These are phyloP conservation scores for Backusella macrospora DNA, from an alignment of 192 early-diverging fungal genomes.

Conservation along the genomic window DNA sequence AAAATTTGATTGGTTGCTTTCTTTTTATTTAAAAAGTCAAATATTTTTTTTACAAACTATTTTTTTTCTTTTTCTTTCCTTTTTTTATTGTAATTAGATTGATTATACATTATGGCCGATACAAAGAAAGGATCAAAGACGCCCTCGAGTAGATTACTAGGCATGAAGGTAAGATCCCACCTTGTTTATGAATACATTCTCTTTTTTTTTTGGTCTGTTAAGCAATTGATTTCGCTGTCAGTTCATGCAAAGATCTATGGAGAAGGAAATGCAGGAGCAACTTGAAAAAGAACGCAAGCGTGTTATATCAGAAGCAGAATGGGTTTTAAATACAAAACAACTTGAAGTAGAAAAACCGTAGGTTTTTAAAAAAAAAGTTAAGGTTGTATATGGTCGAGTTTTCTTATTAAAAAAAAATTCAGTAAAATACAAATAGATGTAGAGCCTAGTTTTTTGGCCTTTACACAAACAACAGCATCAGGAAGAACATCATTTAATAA, in stretches of 20 bases:
- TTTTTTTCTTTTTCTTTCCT: not conserved
- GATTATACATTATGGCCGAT: not conserved
- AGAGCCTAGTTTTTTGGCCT: conserved; percentile 24
- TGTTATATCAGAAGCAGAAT: conserved; percentile 28
- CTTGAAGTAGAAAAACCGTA: conserved; percentile 19
- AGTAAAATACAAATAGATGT: conserved; percentile 24
- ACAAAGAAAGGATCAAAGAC: conserved; percentile 23
- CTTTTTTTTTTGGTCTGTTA: not conserved
- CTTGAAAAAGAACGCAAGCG: conserved; percentile 26
- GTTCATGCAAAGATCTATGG: conserved; percentile 30
- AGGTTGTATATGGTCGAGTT: not conserved
- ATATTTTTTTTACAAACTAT: not conserved
- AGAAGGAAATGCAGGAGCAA: conserved; percentile 29
- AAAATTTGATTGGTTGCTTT: not conserved
- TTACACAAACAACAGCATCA: not conserved
- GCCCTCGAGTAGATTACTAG: conserved; percentile 17
- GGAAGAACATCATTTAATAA: conserved; percentile 25
- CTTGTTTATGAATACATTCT: not conserved
- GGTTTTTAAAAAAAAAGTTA: not conserved
- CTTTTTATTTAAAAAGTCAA: not conserved
- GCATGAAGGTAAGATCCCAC: conserved; percentile 22
- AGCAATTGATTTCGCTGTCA: not conserved
- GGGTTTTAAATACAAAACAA: conserved; percentile 17
- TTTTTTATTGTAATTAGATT: not conserved
- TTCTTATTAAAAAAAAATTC: not conserved